Evolutionary conservation across 495 filamentous ascomycete species (phyloP).

Genomic region (Xylona heveae): DNA sequence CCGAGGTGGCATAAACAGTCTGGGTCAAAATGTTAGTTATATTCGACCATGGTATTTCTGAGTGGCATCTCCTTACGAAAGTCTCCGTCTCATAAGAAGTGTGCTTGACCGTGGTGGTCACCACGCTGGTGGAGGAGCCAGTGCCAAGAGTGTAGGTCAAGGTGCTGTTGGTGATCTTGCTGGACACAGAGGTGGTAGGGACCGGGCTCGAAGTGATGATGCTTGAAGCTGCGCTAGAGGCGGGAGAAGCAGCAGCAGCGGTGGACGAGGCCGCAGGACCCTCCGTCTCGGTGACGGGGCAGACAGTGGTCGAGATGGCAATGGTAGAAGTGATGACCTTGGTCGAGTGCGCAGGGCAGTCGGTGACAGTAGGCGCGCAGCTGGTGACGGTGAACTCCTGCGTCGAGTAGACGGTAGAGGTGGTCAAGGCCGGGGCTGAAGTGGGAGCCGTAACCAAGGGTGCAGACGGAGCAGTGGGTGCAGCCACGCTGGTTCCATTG

Average conservation of each 20-base stretch:
- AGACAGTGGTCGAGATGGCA: slow-evolving; percentile 37
- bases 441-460: too few species aligned
- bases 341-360: slow-evolving; percentile 30
- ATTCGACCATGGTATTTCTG: neutral
- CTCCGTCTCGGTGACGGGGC: slow-evolving; percentile 25
- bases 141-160: slow-evolving; percentile 20
- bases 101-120: slow-evolving; percentile 33
- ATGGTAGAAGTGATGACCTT: slow-evolving; percentile 31
- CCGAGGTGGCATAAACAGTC: neutral
- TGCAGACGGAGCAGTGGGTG: too few species aligned
- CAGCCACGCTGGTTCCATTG: neutral
- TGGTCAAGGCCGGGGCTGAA: slow-evolving; percentile 4
- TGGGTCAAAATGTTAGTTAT: neutral
- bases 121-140: slow-evolving; percentile 29
- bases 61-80: slow-evolving; percentile 6
- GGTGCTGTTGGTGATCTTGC: slow-evolving; percentile 3
- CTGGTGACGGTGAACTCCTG: slow-evolving; percentile 6
- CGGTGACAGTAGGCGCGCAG: slow-evolving; percentile 7
- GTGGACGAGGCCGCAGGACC: slow-evolving; percentile 3
- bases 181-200: neutral
- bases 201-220: neutral
- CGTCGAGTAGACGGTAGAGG: slow-evolving; percentile 7
- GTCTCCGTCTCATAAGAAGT: slow-evolving; percentile 19
- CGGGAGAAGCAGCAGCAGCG: slow-evolving; percentile 3
- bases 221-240: too few species aligned